Evolutionary conservation across 768 basidiomycete genomes (phyloP).

Genomic region (Clavulina sp.): DNA sequence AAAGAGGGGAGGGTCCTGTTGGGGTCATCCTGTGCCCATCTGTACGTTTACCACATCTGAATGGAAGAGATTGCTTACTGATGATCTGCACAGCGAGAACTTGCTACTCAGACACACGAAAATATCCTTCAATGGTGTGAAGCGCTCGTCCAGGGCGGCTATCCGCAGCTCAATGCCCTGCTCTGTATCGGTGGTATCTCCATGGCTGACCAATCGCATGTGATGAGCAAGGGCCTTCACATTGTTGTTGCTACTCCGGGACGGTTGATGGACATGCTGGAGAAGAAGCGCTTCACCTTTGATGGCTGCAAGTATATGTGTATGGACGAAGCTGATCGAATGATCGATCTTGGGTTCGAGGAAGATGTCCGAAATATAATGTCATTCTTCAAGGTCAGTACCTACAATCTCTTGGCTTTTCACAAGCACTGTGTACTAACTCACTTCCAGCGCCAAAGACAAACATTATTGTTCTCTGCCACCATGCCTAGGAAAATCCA

Average conservation of each 20-base stretch:
- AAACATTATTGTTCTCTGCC: slow-evolving; percentile 92
- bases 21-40: slow-evolving; percentile 94
- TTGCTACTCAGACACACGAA: slow-evolving; percentile 94
- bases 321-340: slow-evolving; percentile 98
- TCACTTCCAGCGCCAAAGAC: slow-evolving; percentile 62
- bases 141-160: slow-evolving; percentile 63
- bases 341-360: slow-evolving; percentile 98
- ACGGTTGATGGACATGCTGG: slow-evolving; percentile 92
- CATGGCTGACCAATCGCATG: slow-evolving; percentile 93
- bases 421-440: not conserved
- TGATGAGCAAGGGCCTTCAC: slow-evolving; percentile 79
- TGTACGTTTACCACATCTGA: slow-evolving; percentile 11
- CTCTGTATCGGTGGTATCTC: slow-evolving; percentile 96
- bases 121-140: slow-evolving; percentile 77
- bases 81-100: slow-evolving; percentile 37
- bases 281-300: slow-evolving; percentile 85
- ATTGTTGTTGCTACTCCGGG: slow-evolving; percentile 96
- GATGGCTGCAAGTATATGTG: slow-evolving; percentile 90
- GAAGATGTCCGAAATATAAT: slow-evolving; percentile 98
- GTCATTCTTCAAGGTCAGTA: slow-evolving; percentile 86
- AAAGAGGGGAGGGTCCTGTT: slow-evolving; percentile 91
- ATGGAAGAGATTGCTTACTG: not conserved
- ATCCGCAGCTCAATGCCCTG: slow-evolving; percentile 73
- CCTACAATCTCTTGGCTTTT: not conserved
- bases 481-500: slow-evolving; percentile 99